Conservation (phyloP, 805 yeast genomes). For the Cyberlindnera bimundalis region DNA sequence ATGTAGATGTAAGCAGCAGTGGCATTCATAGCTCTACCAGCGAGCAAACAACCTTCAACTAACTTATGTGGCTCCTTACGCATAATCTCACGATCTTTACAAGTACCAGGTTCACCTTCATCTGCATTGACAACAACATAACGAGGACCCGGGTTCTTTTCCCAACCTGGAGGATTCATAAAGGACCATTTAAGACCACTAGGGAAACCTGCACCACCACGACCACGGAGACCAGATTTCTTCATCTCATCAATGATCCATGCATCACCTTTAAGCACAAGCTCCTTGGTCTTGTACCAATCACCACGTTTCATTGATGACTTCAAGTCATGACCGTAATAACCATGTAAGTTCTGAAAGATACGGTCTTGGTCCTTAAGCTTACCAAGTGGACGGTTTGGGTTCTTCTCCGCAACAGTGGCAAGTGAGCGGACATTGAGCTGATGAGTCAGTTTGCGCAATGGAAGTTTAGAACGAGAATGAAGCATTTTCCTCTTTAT, state of each 20-base stretch:
- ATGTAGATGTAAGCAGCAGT: constrained; percentile 90
- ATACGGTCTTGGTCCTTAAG: constrained; percentile 80
- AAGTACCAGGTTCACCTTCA: constrained; percentile 94
- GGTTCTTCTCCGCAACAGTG: constrained; percentile 44
- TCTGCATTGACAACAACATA: constrained; percentile 88
- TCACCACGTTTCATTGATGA: constrained; percentile 79
- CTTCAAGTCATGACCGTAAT: constrained; percentile 72
- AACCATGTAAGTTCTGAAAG: constrained; percentile 78
- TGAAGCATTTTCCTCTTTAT: too few species aligned
- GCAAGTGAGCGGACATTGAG: constrained; percentile 25
- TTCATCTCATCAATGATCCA: constrained; percentile 91
- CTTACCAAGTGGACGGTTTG: constrained; percentile 64
- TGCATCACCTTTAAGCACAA: constrained; percentile 74
- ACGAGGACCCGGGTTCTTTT: constrained; percentile 84
- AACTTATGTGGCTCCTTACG: constrained; percentile 90
- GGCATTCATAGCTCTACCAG: constrained; percentile 91
- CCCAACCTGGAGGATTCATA: constrained; percentile 97
- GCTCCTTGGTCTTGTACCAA: constrained; percentile 90
- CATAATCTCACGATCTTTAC: constrained; percentile 88
- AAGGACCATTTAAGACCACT: constrained; percentile 89
- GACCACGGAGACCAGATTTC: constrained; percentile 80
- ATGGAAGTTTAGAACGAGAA: too few species aligned
- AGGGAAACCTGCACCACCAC: constrained; percentile 95
- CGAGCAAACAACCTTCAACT: constrained; percentile 86
- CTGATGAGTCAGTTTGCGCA: too few species aligned